These are phyloP conservation scores for Medicago arabica DNA, from an alignment of 306 rosid species.

Conservation along the genomic window DNA sequence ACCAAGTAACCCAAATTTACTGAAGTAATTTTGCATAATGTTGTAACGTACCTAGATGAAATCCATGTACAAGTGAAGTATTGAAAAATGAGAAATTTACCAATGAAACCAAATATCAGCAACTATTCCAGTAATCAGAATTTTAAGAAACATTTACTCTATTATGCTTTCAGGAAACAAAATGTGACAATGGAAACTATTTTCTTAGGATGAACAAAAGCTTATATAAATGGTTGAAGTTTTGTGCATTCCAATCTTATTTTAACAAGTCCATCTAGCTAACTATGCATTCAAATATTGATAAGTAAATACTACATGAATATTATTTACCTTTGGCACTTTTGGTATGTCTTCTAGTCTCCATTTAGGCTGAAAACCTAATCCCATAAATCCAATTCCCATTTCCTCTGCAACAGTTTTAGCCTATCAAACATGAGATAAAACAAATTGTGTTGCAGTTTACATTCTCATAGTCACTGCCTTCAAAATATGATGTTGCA, in stretches of 20 bases:
- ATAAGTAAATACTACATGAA: background rate
- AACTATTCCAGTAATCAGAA: too few species aligned
- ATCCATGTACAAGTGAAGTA: background rate
- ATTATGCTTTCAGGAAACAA: too few species aligned
- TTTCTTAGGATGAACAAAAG: too few species aligned
- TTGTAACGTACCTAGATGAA: conserved; percentile 40
- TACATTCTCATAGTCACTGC: background rate
- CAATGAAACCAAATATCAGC: background rate
- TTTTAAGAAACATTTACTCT: too few species aligned
- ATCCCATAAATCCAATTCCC: conserved; percentile 88
- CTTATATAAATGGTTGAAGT: too few species aligned
- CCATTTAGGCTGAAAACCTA: conserved; percentile 91
- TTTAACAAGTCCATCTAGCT: background rate
- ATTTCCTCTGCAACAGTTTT: conserved; percentile 91
- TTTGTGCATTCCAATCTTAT: too few species aligned
- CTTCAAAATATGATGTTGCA: conserved; percentile 2
- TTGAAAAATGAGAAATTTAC: background rate
- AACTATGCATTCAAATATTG: background rate
- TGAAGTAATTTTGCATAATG: conserved; percentile 40
- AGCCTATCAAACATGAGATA: conserved; percentile 52
- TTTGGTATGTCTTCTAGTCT: conserved; percentile 61
- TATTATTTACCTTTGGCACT: conserved; percentile 71
- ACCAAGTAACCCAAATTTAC: conserved; percentile 30
- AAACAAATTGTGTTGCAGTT: conserved; percentile 8
- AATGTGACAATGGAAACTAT: too few species aligned